phyloP scores from a whole-genome alignment of 73 alveolate species.

The Durusdinium trenchii region DNA sequence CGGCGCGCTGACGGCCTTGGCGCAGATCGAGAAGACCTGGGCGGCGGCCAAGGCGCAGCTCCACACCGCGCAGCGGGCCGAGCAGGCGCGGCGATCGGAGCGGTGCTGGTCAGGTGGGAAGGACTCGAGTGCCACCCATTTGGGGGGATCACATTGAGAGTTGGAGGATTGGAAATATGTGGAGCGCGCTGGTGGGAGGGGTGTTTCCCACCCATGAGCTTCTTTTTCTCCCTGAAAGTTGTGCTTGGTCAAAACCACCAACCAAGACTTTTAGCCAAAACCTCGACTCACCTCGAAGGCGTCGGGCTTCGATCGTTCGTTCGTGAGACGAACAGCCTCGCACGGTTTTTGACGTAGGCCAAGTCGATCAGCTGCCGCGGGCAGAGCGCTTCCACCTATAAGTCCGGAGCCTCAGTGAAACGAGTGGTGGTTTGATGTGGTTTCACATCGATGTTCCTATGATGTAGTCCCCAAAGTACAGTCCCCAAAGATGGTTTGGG shows the following conservation, averaged over 20 bases:
- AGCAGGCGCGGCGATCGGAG: slow-evolving; percentile 31
- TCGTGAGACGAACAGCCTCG: not conserved
- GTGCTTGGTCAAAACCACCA: no score
- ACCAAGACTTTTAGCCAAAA: not conserved
- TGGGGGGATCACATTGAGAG: not conserved
- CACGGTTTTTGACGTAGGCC: no score
- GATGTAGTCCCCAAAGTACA: no score
- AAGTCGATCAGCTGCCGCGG: slow-evolving; percentile 78
- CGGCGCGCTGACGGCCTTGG: slow-evolving; percentile 41
- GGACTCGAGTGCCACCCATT: not conserved
- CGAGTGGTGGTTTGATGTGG: no score
- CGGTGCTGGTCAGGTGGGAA: not conserved
- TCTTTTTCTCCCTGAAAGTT: not conserved
- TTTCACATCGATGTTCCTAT: no score
- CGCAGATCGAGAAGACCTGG: slow-evolving; percentile 42
- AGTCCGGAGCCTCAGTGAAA: not conserved
- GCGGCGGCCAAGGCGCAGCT: slow-evolving; percentile 83
- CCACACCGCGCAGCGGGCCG: slow-evolving; percentile 77
- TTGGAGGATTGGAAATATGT: not conserved
- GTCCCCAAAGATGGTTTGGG: no score
- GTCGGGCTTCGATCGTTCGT: not conserved
- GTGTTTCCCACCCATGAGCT: not conserved
- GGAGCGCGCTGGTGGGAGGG: no score
- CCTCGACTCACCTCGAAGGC: not conserved
- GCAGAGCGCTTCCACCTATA: slow-evolving; percentile 54